Base-by-base conservation (phyloP, 2,329 filamentous ascomycete genomes). In the Penicillium sp. region DNA sequence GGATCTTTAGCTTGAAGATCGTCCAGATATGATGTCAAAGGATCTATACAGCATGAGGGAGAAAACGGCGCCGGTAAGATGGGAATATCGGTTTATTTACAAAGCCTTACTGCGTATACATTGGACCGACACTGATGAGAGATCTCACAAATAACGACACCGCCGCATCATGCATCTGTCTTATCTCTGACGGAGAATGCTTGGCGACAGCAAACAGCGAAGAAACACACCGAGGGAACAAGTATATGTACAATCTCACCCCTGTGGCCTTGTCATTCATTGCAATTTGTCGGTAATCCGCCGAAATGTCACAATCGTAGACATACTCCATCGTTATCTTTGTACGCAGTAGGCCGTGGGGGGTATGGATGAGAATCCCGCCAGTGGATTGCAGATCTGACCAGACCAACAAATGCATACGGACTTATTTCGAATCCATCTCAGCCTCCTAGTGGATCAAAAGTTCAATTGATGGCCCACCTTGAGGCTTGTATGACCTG, bases 401-500 rank as follows among this genome's bases (percentile, higher is more conserved):
- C 44, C 36, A n/a, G 8, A 36, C 41, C 41, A 30, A 36, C 22
- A 28, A 22, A 22, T 22, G 19, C 19, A 22, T 22, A 22, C 19
- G 3, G 19, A n/a, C n/a, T n/a, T n/a, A 54, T 53, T 56, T 44
- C 27, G 46, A 58, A 49, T 46, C 45, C 29, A 48, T 43, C 53
- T 40, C 36, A 30, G 53, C 45, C 30, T 41, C 45, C 41, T 47
- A 33, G 27, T 46, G 13, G 16, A 42, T 48, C 30, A n/a, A 46
- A 48, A 42, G 37, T 18, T n/a, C 36, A 39, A 35, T 38, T 31
- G 39, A 45, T 47, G 41, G 46, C 35, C 41, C 40, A 35, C 41
- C 35, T 54, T n/a, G n/a, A n/a, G n/a, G n/a, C n/a, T n/a, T 51
- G 52, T 56, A 28, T 49, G 43, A 60, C 52, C 16, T 41, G 36